Conservation (phyloP, 805 yeast species). For the Candida xyloterini region DNA sequence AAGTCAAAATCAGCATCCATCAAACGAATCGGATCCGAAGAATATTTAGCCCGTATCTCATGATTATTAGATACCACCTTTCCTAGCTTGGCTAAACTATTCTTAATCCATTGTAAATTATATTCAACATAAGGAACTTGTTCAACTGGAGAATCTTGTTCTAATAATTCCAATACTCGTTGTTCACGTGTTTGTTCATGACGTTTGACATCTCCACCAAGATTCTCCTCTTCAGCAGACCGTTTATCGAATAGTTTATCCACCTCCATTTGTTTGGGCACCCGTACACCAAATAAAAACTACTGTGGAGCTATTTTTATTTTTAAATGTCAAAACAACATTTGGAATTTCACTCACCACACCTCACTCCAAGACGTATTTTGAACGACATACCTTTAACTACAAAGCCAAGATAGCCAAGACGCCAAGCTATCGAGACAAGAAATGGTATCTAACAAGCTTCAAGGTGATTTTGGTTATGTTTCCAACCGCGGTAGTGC, state of each 20-base stretch:
- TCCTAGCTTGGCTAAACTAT: slow-evolving; percentile 9
- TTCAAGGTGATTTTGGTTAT: too few species aligned
- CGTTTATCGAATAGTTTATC: slow-evolving; percentile 6
- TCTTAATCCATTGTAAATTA: slow-evolving; percentile 14
- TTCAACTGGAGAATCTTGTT: slow-evolving; percentile 3
- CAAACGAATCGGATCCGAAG: slow-evolving; percentile 13
- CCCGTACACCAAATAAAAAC: slow-evolving; percentile 9
- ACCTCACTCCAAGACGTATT: too few species aligned
- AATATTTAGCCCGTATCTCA: slow-evolving; percentile 12
- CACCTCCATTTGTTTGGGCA: slow-evolving; percentile 6
- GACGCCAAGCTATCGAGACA: too few species aligned
- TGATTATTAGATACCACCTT: slow-evolving; percentile 8
- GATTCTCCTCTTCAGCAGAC: background rate
- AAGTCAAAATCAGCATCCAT: slow-evolving; percentile 23
- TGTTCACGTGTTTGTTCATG: background rate
- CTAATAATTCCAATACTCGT: slow-evolving; percentile 11
- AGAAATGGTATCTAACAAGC: too few species aligned
- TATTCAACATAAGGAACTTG: slow-evolving; percentile 1
- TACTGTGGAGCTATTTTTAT: background rate
- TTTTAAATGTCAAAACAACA: too few species aligned
- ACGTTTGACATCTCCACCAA: background rate
- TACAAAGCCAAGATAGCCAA: too few species aligned
- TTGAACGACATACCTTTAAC: too few species aligned
- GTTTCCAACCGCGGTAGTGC: too few species aligned
- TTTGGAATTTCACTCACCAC: background rate